phyloP scores from a whole-genome alignment of 352 stramenopile species.

The Pythium angustatum region DNA sequence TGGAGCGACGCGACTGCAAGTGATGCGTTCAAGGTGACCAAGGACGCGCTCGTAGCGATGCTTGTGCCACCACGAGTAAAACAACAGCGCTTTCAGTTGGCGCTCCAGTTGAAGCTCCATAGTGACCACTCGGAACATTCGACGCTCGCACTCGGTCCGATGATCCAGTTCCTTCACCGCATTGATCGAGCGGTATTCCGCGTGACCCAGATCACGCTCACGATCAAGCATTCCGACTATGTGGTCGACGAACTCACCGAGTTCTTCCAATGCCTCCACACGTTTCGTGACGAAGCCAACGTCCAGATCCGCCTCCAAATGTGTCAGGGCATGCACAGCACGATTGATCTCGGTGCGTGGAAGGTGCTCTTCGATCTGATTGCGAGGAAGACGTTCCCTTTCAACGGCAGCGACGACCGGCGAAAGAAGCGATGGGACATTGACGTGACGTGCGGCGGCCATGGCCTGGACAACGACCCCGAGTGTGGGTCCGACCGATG shows the following conservation, averaged over 20 bases:
- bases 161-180: background rate
- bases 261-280: no score
- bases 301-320: conserved; percentile 10
- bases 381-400: background rate
- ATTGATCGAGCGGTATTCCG: background rate
- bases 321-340: background rate
- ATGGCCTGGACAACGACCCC: background rate
- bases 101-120: background rate
- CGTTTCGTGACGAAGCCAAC: conserved; percentile 6
- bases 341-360: conserved; percentile 1
- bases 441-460: background rate
- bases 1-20: background rate
- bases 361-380: conserved; percentile 9
- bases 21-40: background rate
- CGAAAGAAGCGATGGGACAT: conserved; percentile 3
- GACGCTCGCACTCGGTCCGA: background rate
- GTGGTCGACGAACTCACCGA: background rate
- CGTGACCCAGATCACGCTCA: background rate
- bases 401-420: no score
- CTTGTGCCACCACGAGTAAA: background rate
- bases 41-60: background rate
- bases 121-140: background rate
- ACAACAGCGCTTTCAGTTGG: background rate
- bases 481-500: conserved; percentile 7
- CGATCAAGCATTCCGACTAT: background rate